These are phyloP conservation scores for Wallacemonas collosoma DNA, from an alignment of 208 protist species.

Conservation along the genomic window DNA sequence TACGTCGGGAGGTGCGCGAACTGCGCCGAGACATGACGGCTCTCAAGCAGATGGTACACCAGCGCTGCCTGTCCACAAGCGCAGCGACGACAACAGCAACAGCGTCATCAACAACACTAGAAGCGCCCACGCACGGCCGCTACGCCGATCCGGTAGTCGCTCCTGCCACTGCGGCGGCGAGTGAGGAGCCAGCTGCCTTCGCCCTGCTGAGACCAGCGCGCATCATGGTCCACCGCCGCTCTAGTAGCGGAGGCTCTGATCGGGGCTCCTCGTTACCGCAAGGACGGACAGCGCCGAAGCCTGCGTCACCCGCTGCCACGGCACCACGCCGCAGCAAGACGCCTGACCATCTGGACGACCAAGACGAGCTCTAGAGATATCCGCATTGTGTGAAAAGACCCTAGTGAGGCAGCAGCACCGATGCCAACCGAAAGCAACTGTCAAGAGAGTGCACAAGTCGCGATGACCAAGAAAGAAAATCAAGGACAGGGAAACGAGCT, in stretches of 20 bases:
- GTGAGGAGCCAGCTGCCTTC: neutral
- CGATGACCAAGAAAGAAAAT: neutral
- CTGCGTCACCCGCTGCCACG: neutral
- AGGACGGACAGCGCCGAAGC: neutral
- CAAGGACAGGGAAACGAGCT: neutral
- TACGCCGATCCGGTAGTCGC: neutral
- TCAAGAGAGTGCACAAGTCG: neutral
- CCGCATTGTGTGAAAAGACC: neutral
- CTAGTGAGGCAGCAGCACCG: no score
- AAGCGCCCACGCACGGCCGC: neutral
- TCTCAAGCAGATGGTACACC: slow-evolving; percentile 34
- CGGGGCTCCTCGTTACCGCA: neutral
- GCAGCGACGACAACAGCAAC: neutral
- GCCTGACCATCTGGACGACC: slow-evolving; percentile 3
- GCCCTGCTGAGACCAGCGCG: slow-evolving; percentile 1
- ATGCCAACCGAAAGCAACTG: neutral
- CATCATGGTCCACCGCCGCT: slow-evolving; percentile 12
- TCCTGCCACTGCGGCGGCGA: neutral
- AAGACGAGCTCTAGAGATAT: slow-evolving; percentile 9
- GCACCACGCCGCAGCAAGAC: slow-evolving; percentile 4
- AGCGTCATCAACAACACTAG: neutral
- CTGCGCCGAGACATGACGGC: slow-evolving; percentile 36
- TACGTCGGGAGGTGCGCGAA: slow-evolving; percentile 23
- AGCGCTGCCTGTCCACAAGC: slow-evolving; percentile 12
- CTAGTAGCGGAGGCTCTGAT: slow-evolving; percentile 9